phyloP scores from a whole-genome alignment of 1,284 basidiomycete species.

The Tausonia pullulans region DNA sequence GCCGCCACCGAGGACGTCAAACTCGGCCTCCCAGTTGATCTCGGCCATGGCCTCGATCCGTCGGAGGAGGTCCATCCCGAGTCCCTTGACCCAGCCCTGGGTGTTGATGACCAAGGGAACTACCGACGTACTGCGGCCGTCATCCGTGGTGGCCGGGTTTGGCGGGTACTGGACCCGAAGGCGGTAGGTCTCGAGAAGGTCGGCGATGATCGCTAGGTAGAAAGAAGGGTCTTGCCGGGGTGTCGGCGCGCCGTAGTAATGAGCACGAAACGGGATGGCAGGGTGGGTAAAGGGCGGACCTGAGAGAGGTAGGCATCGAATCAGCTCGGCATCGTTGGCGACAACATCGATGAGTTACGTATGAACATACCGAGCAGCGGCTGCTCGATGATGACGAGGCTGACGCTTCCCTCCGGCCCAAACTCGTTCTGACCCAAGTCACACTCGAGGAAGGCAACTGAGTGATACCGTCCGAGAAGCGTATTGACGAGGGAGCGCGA shows the following conservation, averaged over 20 bases:
- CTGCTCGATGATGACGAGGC: constrained; percentile 58
- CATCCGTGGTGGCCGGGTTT: background rate
- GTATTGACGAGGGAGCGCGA: constrained; percentile 62
- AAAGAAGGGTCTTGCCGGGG: constrained; percentile 67
- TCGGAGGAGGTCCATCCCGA: constrained; percentile 68
- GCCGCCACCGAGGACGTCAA: constrained; percentile 7
- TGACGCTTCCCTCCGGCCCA: constrained; percentile 71
- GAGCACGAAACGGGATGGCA: constrained; percentile 55
- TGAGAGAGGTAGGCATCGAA: constrained; percentile 25
- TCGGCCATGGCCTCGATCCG: constrained; percentile 58
- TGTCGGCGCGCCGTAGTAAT: constrained; percentile 70
- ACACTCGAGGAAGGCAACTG: constrained; percentile 80
- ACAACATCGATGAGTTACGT: background rate
- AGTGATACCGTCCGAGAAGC: constrained; percentile 51
- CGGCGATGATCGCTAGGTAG: constrained; percentile 59
- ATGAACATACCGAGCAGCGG: constrained; percentile 53
- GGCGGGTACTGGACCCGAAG: constrained; percentile 51
- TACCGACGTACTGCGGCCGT: constrained; percentile 5
- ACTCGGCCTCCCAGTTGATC: constrained; percentile 48
- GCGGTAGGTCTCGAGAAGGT: constrained; percentile 58
- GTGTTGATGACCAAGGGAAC: constrained; percentile 83
- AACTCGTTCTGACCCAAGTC: constrained; percentile 94
- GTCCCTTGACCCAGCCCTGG: constrained; percentile 92
- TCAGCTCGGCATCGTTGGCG: background rate
- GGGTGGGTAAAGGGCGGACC: constrained; percentile 79